Base-by-base conservation (phyloP, 1,139 yeast species). In the Zygotorulaspora mrakii region DNA sequence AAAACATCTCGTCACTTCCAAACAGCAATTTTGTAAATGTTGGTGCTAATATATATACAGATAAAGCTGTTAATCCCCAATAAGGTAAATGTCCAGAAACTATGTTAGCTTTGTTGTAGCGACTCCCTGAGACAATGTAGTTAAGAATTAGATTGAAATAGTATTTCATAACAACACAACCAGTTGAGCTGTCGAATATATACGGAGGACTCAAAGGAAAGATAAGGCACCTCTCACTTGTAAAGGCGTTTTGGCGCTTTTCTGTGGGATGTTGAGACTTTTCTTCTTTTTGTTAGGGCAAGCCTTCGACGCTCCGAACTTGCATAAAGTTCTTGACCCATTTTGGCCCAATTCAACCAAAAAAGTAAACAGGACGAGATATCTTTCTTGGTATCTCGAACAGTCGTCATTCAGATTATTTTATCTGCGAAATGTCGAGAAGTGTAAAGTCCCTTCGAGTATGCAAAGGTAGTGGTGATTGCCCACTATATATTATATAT, bases 1-100 rank as follows among this genome's bases (percentile, higher is more conserved):
- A 17, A 31, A 27, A 17, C 39, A 42, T 42, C 5, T 33, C 23
- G 14, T 36, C 27, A n/a, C 31, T 17, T 8, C 43, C 41, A 29
- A 42, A 40, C 13, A 48, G 24, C 17, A 41, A 28, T 17, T 28
- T 38, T 14, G 40, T 35, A 17, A 41, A 17, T 14, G 47, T 48
- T 20, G 51, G 51, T 25, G 46, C 30, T 29, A 48, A 27, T 20
- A 48, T 30, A 46, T 48, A 48, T 16, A 48, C 24, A 10, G 49
- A 44, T 12, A 48, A 34, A 10, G 40, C 43, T 21, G 46, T 33
- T 13, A 42, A 27, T 16, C 31, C 29, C 8, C 42, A 36, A 36
- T 39, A 21, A 10, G 42, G 36, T 10, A 42, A 22, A 18, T 31
- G 36, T 13, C 33, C n/a, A 12, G 14, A 28, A 28, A 28, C 18